Conservation (phyloP, 441 rosid species). For the Dalechampia spathulata region DNA sequence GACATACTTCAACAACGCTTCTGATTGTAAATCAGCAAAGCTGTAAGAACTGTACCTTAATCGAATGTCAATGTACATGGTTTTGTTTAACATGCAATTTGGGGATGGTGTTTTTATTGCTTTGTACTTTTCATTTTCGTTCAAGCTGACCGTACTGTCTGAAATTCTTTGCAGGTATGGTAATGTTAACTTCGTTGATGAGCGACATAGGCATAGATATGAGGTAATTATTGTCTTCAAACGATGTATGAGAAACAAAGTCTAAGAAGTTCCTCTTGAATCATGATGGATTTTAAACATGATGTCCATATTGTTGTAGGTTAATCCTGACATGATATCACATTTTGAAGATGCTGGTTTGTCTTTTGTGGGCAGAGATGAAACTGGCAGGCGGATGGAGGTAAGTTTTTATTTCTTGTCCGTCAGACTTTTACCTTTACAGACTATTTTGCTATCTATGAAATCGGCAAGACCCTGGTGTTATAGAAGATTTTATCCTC, state of each 20-base stretch:
- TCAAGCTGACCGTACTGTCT: constrained; percentile 6
- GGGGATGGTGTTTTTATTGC: no score
- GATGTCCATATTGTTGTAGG: constrained; percentile 29
- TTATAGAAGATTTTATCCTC: constrained; percentile 7
- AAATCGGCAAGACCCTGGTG: neutral
- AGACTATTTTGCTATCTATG: no score
- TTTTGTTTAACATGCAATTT: no score
- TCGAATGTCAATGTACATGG: neutral
- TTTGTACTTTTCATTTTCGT: no score
- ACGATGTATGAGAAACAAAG: neutral
- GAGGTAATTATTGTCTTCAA: constrained; percentile 42
- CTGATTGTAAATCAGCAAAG: constrained; percentile 69
- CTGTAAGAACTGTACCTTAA: constrained; percentile 37
- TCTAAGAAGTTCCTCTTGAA: neutral
- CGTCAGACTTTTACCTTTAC: no score
- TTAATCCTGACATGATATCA: constrained; percentile 69
- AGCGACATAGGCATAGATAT: constrained; percentile 88
- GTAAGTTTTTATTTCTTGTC: constrained; percentile 21
- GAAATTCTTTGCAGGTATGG: constrained; percentile 47
- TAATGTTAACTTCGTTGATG: constrained; percentile 57
- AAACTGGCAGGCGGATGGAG: constrained; percentile 81
- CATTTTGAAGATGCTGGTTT: constrained; percentile 69
- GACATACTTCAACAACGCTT: constrained; percentile 51
- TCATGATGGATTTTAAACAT: neutral
- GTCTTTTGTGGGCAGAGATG: constrained; percentile 78